A percentile compares a stretch with the other conserved stretches of the same genome.
Evolutionary conservation across 1,139 yeast species (phyloP).

Genomic region (Komagataea norvegica): DNA sequence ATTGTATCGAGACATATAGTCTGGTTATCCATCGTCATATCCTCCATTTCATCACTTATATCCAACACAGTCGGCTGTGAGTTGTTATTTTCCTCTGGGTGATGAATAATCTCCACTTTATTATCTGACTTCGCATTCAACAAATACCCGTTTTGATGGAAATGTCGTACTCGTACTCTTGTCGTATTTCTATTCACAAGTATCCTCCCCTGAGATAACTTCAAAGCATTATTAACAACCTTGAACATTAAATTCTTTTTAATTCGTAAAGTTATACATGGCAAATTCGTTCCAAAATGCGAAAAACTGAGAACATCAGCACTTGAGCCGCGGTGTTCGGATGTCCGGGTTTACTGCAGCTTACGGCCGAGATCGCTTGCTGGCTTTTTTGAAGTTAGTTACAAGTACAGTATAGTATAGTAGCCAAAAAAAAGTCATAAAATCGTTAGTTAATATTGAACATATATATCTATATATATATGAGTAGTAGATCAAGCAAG

Average conservation of each 20-base stretch:
- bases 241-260: background rate
- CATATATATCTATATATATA: too few relatives aligned
- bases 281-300: background rate
- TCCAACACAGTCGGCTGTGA: conserved; percentile 4
- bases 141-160: background rate
- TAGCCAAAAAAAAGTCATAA: conserved; percentile 2
- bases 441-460: background rate
- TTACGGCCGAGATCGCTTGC: too few relatives aligned
- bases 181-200: background rate
- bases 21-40: background rate
- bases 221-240: background rate
- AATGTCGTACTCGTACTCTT: background rate
- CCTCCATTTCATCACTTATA: conserved; percentile 3
- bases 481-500: too few relatives aligned
- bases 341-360: too few relatives aligned
- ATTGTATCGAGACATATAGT: conserved; percentile 28
- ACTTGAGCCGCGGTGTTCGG: too few relatives aligned
- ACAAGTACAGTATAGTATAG: too few relatives aligned
- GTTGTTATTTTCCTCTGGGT: background rate
- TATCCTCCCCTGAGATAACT: background rate
- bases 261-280: too few relatives aligned
- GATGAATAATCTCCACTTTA: background rate
- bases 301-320: too few relatives aligned
- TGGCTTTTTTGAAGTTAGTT: too few relatives aligned
- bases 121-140: background rate